Conservation (phyloP, 2,329 filamentous ascomycete species). For the Hirsutella minnesotensis region DNA sequence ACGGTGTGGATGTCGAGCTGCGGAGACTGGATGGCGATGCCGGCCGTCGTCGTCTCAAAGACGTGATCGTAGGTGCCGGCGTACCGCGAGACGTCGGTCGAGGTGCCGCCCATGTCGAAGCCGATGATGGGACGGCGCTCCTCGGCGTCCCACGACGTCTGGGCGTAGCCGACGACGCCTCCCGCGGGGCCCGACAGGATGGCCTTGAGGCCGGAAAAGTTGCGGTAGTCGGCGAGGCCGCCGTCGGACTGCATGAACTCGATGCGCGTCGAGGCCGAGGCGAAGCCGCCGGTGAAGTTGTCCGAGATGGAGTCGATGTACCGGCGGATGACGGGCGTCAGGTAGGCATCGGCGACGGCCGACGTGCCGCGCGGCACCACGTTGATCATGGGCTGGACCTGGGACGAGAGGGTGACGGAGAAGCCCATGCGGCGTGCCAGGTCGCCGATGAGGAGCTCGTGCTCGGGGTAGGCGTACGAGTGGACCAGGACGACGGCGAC, state of each 20-base stretch:
- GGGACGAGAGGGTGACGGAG: slow-evolving; percentile 22
- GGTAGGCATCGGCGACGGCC: slow-evolving; percentile 29
- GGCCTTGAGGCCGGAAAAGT: slow-evolving; percentile 58
- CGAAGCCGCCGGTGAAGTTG: slow-evolving; percentile 24
- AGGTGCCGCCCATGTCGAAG: slow-evolving; percentile 61
- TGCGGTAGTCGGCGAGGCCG: slow-evolving; percentile 39
- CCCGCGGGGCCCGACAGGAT: slow-evolving; percentile 67
- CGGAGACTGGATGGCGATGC: slow-evolving; percentile 66
- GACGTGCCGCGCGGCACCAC: slow-evolving; percentile 29
- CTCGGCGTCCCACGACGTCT: slow-evolving; percentile 57
- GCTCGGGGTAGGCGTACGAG: slow-evolving; percentile 51
- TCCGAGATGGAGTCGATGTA: slow-evolving; percentile 22
- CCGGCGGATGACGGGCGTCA: slow-evolving; percentile 24
- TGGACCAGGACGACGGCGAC: slow-evolving; percentile 57
- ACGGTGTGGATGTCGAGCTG: slow-evolving; percentile 77
- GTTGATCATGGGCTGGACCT: slow-evolving; percentile 29
- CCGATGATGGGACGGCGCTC: slow-evolving; percentile 61
- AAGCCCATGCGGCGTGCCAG: slow-evolving; percentile 29
- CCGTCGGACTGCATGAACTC: slow-evolving; percentile 61
- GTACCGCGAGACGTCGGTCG: slow-evolving; percentile 62
- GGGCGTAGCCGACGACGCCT: slow-evolving; percentile 66
- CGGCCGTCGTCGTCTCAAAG: slow-evolving; percentile 68
- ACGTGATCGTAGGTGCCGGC: slow-evolving; percentile 30
- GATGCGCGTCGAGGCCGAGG: slow-evolving; percentile 34
- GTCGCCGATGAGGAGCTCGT: slow-evolving; percentile 28